phyloP scores from a whole-genome alignment of 164 flowering plant species.

The Sextonia rubra region DNA sequence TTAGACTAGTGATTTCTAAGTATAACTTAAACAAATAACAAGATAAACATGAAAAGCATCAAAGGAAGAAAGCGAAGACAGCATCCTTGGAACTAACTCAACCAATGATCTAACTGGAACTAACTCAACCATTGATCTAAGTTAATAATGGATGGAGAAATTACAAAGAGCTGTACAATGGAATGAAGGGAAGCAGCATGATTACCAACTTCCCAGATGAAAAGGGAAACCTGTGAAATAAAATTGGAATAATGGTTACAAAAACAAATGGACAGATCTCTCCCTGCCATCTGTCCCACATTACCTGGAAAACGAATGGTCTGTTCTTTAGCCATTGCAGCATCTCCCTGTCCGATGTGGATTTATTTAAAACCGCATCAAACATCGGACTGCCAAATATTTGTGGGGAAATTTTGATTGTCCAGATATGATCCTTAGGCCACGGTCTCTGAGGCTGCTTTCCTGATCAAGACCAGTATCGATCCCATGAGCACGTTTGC shows the following conservation, averaged over 20 bases:
- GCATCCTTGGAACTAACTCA: slow-evolving; percentile 1
- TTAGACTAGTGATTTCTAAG: too few species aligned
- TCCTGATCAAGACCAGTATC: slow-evolving; percentile 43
- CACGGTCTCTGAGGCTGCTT: slow-evolving; percentile 86
- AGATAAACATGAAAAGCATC: not conserved
- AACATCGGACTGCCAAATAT: slow-evolving; percentile 93
- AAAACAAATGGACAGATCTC: slow-evolving; percentile 24
- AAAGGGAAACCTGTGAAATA: slow-evolving; percentile 28
- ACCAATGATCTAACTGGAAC: slow-evolving; percentile 11
- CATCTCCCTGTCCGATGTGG: slow-evolving; percentile 73
- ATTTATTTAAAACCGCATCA: slow-evolving; percentile 54
- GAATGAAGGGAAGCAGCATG: slow-evolving; percentile 29
- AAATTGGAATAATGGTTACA: slow-evolving; percentile 39
- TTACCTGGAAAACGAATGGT: slow-evolving; percentile 59
- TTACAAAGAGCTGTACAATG: slow-evolving; percentile 55
- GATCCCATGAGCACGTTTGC: not conserved
- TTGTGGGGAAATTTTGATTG: slow-evolving; percentile 47
- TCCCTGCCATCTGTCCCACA: slow-evolving; percentile 43
- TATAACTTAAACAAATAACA: too few species aligned
- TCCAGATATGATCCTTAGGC: slow-evolving; percentile 89
- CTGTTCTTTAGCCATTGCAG: slow-evolving; percentile 88
- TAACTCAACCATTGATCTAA: too few species aligned
- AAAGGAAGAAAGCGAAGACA: not conserved
- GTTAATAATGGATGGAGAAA: slow-evolving; percentile 44
- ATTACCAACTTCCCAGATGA: slow-evolving; percentile 34